Evolutionary conservation across 1,139 yeast species (phyloP).

Genomic region (Suhomyces taliae): DNA sequence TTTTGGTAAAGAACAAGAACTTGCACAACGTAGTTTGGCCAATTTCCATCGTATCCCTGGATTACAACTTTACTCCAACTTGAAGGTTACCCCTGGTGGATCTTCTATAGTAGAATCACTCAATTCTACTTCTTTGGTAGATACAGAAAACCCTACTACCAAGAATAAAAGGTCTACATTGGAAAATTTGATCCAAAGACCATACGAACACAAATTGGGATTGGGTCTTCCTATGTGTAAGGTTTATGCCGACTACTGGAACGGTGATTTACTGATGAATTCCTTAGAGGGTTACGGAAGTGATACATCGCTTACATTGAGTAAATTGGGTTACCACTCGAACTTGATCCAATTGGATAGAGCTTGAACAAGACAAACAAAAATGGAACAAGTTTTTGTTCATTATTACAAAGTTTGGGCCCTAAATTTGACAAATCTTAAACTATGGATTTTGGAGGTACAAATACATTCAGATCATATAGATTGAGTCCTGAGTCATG

Average conservation of each 20-base stretch:
- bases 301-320: conserved; percentile 77
- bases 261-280: conserved; percentile 79
- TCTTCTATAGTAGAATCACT: conserved; percentile 36
- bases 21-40: conserved; percentile 55
- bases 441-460: too few relatives aligned
- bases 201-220: conserved; percentile 74
- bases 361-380: conserved; percentile 39
- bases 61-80: conserved; percentile 41
- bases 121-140: conserved; percentile 39
- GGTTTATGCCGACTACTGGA: conserved; percentile 95
- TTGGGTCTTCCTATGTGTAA: conserved; percentile 89
- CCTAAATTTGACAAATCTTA: too few relatives aligned
- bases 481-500: too few relatives aligned
- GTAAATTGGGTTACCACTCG: conserved; percentile 71
- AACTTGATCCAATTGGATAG: conserved; percentile 70
- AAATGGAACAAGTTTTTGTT: not conserved
- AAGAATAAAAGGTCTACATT: conserved; percentile 37
- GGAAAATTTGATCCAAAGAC: conserved; percentile 59
- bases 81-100: conserved; percentile 42
- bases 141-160: conserved; percentile 34
- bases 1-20: conserved; percentile 66
- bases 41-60: conserved; percentile 74
- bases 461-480: too few relatives aligned
- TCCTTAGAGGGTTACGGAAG: conserved; percentile 90
- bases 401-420: too few relatives aligned